Evolutionary conservation across 805 yeast genomes (phyloP), one percentile per base, ranked within the genome.

Genomic region (Yamadazyma phyllophila): DNA sequence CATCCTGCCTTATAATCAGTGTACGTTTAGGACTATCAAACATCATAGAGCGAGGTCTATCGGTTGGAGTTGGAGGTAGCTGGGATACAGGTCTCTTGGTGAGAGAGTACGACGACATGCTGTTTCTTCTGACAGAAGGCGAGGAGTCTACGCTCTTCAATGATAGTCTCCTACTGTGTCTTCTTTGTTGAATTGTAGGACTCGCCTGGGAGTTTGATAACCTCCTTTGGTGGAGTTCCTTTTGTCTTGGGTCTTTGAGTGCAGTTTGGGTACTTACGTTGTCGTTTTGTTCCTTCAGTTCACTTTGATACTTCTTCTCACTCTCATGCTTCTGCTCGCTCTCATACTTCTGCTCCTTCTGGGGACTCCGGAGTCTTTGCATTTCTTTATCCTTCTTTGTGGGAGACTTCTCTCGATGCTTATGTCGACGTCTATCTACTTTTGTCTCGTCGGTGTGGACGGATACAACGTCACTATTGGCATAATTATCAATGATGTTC

Each of bases 391-490:
- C 24, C 6, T 20, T 20, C 24, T 29, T 29, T 29, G 31, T 29
- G 31, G 31, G 31, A 29, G 31, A 29, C 11, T 20, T 20, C 6
- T n/a, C 31, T 29, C 13, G 31, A 7, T 10, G 31, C 24, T 20
- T 20, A 20, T 20, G 24, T 20, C 24, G 24, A 20, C n/a, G 6
- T 37, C n/a, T 15, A 26, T 37, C 17, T 14, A n/a, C 17, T 9
- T 37, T 26, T n/a, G 40, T 26, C n/a, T 26, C 40, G 13, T 37
- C 40, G n/a, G 40, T 26, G 6, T 13, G 40, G 20, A 26, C n/a
- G 2, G 31, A 37, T 15, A 26, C 20, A 4, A 16, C 9, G 3
- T 37, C 32, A 6, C 9, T 13, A 11, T 37, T 8, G 17, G 17
- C 32, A 13, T 37, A 37, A 26, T 1, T 26, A 17, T 31, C 40